Evolutionary conservation across 176 grass and related monocot species (phyloP), one percentile per base, ranked within the genome.

Genomic region (Rhynchospora pubera): DNA sequence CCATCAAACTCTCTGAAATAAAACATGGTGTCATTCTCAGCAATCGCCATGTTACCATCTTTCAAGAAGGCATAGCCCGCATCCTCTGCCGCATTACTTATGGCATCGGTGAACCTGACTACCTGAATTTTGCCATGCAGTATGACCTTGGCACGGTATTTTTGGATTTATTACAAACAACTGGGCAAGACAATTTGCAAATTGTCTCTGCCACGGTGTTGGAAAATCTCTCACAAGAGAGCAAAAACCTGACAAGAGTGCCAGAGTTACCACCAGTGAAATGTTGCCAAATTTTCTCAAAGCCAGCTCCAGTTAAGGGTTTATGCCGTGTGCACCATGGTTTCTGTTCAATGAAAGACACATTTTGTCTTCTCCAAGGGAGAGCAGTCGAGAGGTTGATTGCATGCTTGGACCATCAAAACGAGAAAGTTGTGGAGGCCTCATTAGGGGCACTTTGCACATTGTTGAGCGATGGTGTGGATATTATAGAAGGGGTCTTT

Each of bases 291-390:
- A 86, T 91, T 71, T 79, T 87, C 42, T 77, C 73, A 42, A 78
- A 55, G 69, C 59, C 70, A 28, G 16, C 16, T 6, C 21, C 63
- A 0, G 19, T 46, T 7, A 34, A 66, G 5, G 87, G 87, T 75
- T 75, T 90, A n/a, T 97, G 94, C 79, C 84, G 86, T 39, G 79
- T 97, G 48, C 94, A 97, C 46, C 81, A 73, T 2, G 94, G 94
- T 52, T 87, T 92, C 82, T 97, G 94, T 79, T 93, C 94, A 43
- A 85, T 89, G 68, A 89, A 74, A 56, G 88, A 87, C 22, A 87
- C 34, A 15, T 97, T 97, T 88, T 94, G 94, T 82, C 88, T 97
- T 24, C 82, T 85, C 13, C 64, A 94, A 77, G 64, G 86, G 4
- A 88, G 85, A 85, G 86, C 88, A 28, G 76, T 97, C 30, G 89